Evolutionary conservation across 228 moss, liverwort and hornwort genomes (phyloP), one percentile per base, ranked within the genome.

Genomic region (Sphagnum magellanicum): DNA sequence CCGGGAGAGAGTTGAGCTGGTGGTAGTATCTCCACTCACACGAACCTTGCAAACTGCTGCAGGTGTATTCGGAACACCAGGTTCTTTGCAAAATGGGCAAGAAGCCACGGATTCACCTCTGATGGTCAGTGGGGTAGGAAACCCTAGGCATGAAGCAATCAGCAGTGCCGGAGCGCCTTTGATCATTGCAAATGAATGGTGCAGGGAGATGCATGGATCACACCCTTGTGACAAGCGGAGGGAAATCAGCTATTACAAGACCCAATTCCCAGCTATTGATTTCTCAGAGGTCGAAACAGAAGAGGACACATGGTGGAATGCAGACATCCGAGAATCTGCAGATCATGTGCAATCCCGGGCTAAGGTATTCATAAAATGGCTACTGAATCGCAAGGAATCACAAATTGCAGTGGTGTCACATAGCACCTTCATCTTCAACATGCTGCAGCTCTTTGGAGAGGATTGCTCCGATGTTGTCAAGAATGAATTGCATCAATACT

Each of bases 321-420:
- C 79, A 6, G 65, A 76, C 6, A 68, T 50, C 8, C 73, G 87
- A 13, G 91, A 94, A 68, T 78, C 77, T 1, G 61, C 75, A 4
- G 86, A 85, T 47, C 76, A 91, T 47, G 78, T 94, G 66, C 79
- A 71, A 71, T 75, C 73, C 3, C 78, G 91, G 16, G 87, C 77
- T 0, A 81, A 84, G 69, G 81, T 77, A 49, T 86, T 94, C 52
- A 61, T 87, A 50, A 76, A 80, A 17, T 91, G 91, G 94, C 70
- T 94, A 63, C 77, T 88, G 53, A 79, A 86, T 59, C 78, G 94
- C 59, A 61, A 80, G 5, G 91, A 94, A 88, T 79, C 79, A 68
- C 74, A 82, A 62, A 91, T 94, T 51, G 89, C 83, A 5, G 87
- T 94, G 70, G 89, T 94, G 53, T 86, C 89, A 6, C 91, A 94